Evolutionary conservation across 2,329 filamentous ascomycete genomes (phyloP).

Genomic region (Penicillium sumatraense): DNA sequence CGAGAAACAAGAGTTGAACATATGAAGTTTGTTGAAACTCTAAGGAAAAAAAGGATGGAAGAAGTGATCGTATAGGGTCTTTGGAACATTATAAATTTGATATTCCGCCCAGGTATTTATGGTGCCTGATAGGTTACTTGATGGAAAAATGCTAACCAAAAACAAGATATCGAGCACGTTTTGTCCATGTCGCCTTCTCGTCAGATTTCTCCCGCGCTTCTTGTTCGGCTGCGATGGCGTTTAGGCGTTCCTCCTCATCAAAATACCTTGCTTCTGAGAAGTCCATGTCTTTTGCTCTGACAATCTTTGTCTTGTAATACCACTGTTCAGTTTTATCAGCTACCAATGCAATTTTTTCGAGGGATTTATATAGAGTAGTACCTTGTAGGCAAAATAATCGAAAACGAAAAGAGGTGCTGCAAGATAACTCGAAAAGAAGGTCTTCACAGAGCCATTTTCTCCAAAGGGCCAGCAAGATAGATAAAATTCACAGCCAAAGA

Average conservation of each 20-base stretch:
- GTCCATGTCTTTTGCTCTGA: constrained; percentile 27
- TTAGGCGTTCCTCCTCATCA: constrained; percentile 28
- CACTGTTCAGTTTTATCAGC: constrained; percentile 7
- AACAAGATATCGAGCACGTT: constrained; percentile 20
- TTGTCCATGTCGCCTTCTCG: constrained; percentile 12
- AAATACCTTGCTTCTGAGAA: constrained; percentile 28
- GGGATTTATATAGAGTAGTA: neutral
- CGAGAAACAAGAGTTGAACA: too few relatives aligned
- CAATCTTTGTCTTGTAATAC: constrained; percentile 29
- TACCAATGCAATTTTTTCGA: neutral
- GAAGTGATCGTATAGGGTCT: too few relatives aligned
- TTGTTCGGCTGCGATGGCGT: constrained; percentile 12
- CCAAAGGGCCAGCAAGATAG: constrained; percentile 36
- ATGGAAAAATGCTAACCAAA: constrained; percentile 20
- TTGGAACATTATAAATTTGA: too few relatives aligned
- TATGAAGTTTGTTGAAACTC: too few relatives aligned
- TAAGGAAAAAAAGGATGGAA: too few relatives aligned
- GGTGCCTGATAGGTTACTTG: too few relatives aligned
- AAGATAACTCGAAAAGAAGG: constrained; percentile 39
- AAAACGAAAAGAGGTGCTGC: constrained; percentile 37
- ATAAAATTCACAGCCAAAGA: constrained; percentile 40
- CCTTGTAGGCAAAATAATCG: constrained; percentile 35
- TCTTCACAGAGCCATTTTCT: constrained; percentile 33
- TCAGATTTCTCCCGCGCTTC: neutral
- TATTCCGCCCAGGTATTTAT: too few relatives aligned